Evolutionary conservation across 306 rosid genomes (phyloP), one percentile per base, ranked within the genome.

Genomic region (Vigna angularis): DNA sequence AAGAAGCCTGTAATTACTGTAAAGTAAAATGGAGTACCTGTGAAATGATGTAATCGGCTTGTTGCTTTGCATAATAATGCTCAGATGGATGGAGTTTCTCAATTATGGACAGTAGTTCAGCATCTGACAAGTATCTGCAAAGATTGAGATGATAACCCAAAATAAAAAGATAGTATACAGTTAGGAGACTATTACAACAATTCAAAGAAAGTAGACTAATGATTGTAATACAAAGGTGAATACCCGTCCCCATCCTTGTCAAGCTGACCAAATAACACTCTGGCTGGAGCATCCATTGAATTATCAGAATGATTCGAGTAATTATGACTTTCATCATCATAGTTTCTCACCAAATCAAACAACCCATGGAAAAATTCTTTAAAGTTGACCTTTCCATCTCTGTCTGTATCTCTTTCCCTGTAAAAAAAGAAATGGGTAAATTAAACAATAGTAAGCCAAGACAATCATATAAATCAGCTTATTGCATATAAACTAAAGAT

Each of bases 21-120:
- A 18, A 17, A 58, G 50, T 56, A 16, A 79, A 81, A 72, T 75
- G 45, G 50, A 67, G 58, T 85, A 91, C 99, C 98, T 95, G 99
- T 18, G 95, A 89, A 82, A 93, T 76, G 66, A 92, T 88, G 76
- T 95, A 95, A 73, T 93, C 97, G 79, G 97, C 90, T 78, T 95
- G 99, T 67, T 95, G 99, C 79, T 90, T 91, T 7, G 99, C 99
- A 78, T 93, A 91, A 84, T 95, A 95, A 77, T 72, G 96, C 85
- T 95, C 99, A 11, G 99, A 88, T 40, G 99, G 99, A 86, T 95
- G 99, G 49, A 95, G 91, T 74, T 93, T 95, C 83, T 86, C 99
- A 76, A 95, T 90, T 78, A 95, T 77, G 77, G 97, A 90, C 53
- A 95, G 83, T 55, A 95, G 81, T 75, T 95, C 97, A 64, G 20